Evolutionary conservation across 148 eudicot genomes (phyloP), one percentile per base, ranked within the genome.

Genomic region (Vaccinium vitisidaea): DNA sequence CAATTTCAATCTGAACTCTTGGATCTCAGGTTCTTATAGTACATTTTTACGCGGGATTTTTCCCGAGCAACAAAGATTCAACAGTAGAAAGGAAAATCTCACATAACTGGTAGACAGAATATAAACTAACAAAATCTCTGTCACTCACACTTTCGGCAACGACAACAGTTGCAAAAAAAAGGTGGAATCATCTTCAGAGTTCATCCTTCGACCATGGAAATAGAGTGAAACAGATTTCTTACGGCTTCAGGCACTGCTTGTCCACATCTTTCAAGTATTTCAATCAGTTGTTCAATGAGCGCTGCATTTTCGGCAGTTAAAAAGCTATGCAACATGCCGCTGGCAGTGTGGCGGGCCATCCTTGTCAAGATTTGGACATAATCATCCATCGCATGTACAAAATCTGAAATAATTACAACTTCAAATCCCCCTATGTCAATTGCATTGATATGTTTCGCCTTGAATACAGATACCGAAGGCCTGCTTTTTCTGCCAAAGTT

Each of bases 281-380:
- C 76, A 46, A 71, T 65, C 65, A 67, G 53, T 5, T 36, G 77
- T 61, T 54, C n/a, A 3, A 36, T 25, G 10, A 82, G 7, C 16
- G 2, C 7, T 82, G 77, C 84, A 23, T 82, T 55, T 27, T 82
- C 59, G 8, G 11, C 50, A 6, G 84, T 82, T 49, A 82, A 69
- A 65, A 82, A 69, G 76, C 84, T 82, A 82, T 82, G 77, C 84
- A 82, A 67, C 15, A 4, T 32, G 0, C 84, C 84, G 9, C 53
- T 27, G 76, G 67, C 84, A 14, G 84, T 48, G 61, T n/a, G 71
- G n/a, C 84, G 84, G 36, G 84, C 84, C 84, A 82, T 82, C 54
- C 46, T 67, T 3, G 61, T 65, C 8, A 82, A 23, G 58, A 82
- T 82, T 14, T 67, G 58, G 56, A 82, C 21, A 56, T 82, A 82